Base-by-base conservation (phyloP, 495 filamentous ascomycete genomes). In the Podospora conica region DNA sequence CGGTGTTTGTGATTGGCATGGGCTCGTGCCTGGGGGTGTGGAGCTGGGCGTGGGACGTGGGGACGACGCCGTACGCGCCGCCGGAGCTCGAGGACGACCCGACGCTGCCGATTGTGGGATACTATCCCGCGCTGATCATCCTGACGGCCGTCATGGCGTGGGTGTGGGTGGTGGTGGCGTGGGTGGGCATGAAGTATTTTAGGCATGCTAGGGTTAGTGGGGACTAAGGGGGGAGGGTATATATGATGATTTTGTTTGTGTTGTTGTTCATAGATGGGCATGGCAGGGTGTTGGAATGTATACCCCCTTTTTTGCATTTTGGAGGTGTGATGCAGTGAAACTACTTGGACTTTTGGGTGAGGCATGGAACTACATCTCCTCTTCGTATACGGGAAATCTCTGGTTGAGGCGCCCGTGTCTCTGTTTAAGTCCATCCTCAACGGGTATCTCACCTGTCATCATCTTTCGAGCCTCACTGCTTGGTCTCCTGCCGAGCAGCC, bases 161-260 rank as follows among this genome's bases (percentile, higher is more conserved):
- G 95, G 92, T 97, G 25, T 98, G 95, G 95, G 93, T 98, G 29
- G 86, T 94, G 31, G 87, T 96, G 63, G 96, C 96, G 15, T 98
- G 95, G 95, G 86, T 97, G 21, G 95, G 95, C 5, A 97, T 98
- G 94, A 98, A 98, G 77, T 98, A 97, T 78, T 98, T 98, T 72
- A 88, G 91, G 72, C 95, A 98, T 84, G 94, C 95, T 7, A 95
- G 96, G 78, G 96, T 97, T 21, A 79, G 75, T 53, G 77, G 78
- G 18, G 81, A 83, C 66, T 83, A 65, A 72, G 23, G 48, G 7
- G 61, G 18, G 3, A 3, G 25, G 25, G 25, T 27, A 6, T 27
- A 27, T 27, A 27, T 27, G 3, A 27, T 27, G 25, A 6, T 48
- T 8, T 8, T 15, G 11, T n/a, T 48, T n/a, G 31, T 12, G 8